Conservation (phyloP, 2,329 filamentous ascomycete genomes). For the Epichloe gansuensis region DNA sequence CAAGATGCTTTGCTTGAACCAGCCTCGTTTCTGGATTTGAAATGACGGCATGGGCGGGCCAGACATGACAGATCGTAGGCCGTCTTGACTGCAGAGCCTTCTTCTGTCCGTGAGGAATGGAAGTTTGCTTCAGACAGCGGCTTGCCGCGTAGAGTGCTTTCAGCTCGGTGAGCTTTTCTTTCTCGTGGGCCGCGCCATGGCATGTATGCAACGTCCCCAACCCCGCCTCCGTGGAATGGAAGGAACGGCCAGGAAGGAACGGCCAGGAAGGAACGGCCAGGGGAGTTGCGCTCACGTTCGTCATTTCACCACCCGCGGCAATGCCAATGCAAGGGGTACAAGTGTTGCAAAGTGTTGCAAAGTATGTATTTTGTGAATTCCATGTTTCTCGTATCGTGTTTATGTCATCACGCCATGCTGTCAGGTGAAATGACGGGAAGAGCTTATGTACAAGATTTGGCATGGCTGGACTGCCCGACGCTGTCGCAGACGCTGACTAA, state of each 20-base stretch:
- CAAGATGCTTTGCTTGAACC: not conserved
- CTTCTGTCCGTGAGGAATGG: not conserved
- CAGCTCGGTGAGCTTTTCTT: not conserved
- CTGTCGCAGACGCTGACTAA: conserved; percentile 2
- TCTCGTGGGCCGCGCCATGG: conserved; percentile 4
- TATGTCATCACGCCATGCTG: not conserved
- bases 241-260: not conserved
- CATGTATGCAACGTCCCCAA: not conserved
- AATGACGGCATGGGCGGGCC: conserved; percentile 1
- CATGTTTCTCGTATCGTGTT: not conserved
- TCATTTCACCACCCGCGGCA: not conserved
- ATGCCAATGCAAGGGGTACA: not conserved
- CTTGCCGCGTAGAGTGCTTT: not conserved
- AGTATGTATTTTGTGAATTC: too few species aligned
- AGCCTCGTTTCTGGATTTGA: not conserved
- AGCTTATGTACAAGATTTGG: not conserved
- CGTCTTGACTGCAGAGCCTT: not conserved
- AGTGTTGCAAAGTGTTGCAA: not conserved
- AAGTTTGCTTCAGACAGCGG: not conserved
- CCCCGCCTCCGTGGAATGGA: conserved; percentile 3
- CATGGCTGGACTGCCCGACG: not conserved
- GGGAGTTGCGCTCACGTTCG: not conserved
- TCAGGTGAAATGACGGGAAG: not conserved
- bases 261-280: too few species aligned
- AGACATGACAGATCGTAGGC: not conserved